phyloP scores from a whole-genome alignment of 148 eudicot species.

The Camellia japonica region DNA sequence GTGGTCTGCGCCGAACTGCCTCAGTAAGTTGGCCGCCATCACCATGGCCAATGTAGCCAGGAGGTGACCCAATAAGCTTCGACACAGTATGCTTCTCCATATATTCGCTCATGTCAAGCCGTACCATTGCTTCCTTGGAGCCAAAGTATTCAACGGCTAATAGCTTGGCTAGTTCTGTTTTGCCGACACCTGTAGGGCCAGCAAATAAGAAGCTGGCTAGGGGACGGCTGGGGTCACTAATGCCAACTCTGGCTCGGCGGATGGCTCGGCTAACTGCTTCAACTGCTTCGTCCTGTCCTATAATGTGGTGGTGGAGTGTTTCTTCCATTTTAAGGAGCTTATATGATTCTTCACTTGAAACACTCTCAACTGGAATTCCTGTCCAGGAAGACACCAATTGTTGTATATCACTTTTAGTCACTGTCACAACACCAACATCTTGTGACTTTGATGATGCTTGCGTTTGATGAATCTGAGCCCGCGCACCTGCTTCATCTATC shows the following conservation, averaged over 20 bases:
- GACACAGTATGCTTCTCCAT: constrained; percentile 24
- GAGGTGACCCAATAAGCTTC: constrained; percentile 27
- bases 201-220: constrained; percentile 31
- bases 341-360: constrained; percentile 20
- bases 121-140: constrained; percentile 18
- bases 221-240: constrained; percentile 27
- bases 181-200: constrained; percentile 26
- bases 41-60: constrained; percentile 23
- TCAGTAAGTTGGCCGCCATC: constrained; percentile 27
- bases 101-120: constrained; percentile 26
- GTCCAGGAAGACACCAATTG: constrained; percentile 24
- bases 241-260: constrained; percentile 29
- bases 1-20: constrained; percentile 17
- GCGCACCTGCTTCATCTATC: constrained; percentile 31
- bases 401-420: constrained; percentile 18
- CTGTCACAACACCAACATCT: neutral
- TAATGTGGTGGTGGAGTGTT: constrained; percentile 14
- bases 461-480: neutral
- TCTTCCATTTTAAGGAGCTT: constrained; percentile 25
- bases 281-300: constrained; percentile 29
- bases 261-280: constrained; percentile 26
- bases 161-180: constrained; percentile 17
- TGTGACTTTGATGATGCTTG: neutral
- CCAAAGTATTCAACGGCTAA: constrained; percentile 20
- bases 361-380: constrained; percentile 23